Percentiles rank a stretch among this genome's conserved stretches.
These are phyloP conservation scores for Pestalotiopsis sp. DNA, from an alignment of 2,329 filamentous ascomycete species.

Conservation along the genomic window DNA sequence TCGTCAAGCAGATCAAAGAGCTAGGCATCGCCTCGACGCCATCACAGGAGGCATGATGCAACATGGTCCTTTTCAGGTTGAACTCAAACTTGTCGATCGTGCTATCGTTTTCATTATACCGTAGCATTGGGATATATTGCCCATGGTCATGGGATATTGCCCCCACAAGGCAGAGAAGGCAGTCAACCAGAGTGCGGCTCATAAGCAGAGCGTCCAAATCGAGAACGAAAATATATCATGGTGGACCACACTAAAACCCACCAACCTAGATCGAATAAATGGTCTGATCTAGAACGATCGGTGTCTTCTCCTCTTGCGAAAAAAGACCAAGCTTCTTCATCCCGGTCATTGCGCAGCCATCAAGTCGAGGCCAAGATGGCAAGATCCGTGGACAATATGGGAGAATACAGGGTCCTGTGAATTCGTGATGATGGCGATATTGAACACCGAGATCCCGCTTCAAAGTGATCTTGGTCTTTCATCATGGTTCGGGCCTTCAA, in stretches of 20 bases:
- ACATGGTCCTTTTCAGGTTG: no score
- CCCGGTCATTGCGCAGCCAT: not conserved
- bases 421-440: not conserved
- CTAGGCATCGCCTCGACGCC: not conserved
- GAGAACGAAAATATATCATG: not conserved
- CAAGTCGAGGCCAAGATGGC: not conserved
- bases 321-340: not conserved
- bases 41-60: not conserved
- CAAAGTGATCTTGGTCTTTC: no score
- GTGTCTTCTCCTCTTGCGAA: not conserved
- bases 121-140: not conserved
- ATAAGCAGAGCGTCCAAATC: not conserved
- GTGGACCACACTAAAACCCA: not conserved
- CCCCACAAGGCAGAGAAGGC: not conserved
- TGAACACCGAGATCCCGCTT: not conserved
- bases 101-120: no score
- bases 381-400: not conserved
- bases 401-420: no score
- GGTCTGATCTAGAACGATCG: slow-evolving; percentile 8
- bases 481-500: not conserved
- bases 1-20: slow-evolving; percentile 26
- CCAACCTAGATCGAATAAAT: not conserved
- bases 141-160: not conserved
- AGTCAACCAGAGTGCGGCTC: not conserved
- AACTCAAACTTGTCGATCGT: no score